Evolutionary conservation across 139 green algal genomes (phyloP), one percentile per base, ranked within the genome.

Genomic region (Spirogloea muscicola): DNA sequence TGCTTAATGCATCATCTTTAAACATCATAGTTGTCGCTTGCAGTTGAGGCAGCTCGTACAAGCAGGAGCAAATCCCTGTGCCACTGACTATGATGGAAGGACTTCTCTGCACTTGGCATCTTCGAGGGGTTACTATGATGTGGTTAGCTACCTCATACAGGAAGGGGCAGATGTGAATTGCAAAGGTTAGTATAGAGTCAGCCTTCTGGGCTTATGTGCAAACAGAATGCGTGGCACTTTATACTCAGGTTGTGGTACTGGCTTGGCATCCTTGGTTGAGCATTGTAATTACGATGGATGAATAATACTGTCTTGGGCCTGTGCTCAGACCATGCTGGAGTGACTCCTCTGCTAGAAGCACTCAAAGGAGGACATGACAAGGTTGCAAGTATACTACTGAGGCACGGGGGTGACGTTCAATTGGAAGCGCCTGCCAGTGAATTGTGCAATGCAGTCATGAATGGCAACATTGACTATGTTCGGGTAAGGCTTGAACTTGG

Each of bases 401-500:
- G 64, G n/a, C 62, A 74, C 18, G 66, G 66, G 21, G 66, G 44
- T 3, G 21, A 18, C 49, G 21, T 74, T 3, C 21, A 41, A 18
- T 27, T 58, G 38, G 10, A n/a, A 29, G 16, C 41, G 3, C 34
- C 66, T 37, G 66, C 34, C 4, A 65, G 34, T 3, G 66, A 74
- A n/a, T 25, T 74, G 33, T 74, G 66, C 66, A 65, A 52, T 39
- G 66, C 66, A 21, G 39, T 74, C 25, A 34, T 74, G 34, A 65
- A 3, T 3, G 51, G 37, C 10, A 68, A 74, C 55, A 9, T 68
- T n/a, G 49, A 29, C 10, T 72, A 66, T 4, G 3, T 74, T 21
- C 13, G 33, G 52, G 16, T 62, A n/a, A 21, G 13, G 7, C 16
- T 62, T n/a, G 52, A n/a, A n/a, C n/a, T n/a, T n/a, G n/a, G n/a